These are phyloP conservation scores for Irpex lacteus DNA, from an alignment of 1,284 basidiomycete species.

Conservation along the genomic window DNA sequence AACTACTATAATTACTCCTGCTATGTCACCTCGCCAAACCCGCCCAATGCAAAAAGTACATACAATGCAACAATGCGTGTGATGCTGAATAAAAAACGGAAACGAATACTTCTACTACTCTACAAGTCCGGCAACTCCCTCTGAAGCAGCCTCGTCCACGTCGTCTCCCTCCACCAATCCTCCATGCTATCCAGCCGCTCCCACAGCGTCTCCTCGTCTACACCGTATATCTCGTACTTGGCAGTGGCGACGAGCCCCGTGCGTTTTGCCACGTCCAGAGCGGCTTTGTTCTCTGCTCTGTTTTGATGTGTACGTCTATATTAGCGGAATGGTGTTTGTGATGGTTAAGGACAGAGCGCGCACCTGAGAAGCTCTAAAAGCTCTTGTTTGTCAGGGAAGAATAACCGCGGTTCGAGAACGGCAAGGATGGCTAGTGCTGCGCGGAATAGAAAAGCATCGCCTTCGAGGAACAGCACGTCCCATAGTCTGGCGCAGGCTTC, in stretches of 20 bases:
- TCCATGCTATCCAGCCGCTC: slow-evolving; percentile 54
- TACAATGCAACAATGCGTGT: too few relatives aligned
- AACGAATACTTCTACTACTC: not conserved
- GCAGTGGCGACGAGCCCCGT: slow-evolving; percentile 66
- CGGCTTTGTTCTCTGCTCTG: slow-evolving; percentile 82
- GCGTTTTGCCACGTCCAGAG: slow-evolving; percentile 76
- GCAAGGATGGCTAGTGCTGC: slow-evolving; percentile 82
- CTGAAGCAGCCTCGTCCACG: slow-evolving; percentile 81
- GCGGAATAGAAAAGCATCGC: slow-evolving; percentile 85
- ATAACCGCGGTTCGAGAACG: slow-evolving; percentile 82
- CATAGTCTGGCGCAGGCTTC: slow-evolving; percentile 85
- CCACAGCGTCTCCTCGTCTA: slow-evolving; percentile 57
- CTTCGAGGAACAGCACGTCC: slow-evolving; percentile 86
- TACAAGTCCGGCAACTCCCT: slow-evolving; percentile 87
- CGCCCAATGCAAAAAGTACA: too few relatives aligned
- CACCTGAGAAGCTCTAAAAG: slow-evolving; percentile 70
- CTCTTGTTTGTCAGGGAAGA: slow-evolving; percentile 80
- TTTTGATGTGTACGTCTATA: too few relatives aligned
- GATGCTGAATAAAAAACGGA: slow-evolving; percentile 25
- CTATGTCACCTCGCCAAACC: not conserved
- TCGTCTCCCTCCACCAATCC: slow-evolving; percentile 92
- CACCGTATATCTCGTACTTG: slow-evolving; percentile 85
- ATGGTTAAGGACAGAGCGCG: not conserved
- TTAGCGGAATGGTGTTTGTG: not conserved
- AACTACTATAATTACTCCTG: too few relatives aligned